Percentiles rank a stretch among this genome's conserved stretches.
Conservation (phyloP, 345 rosid species). For the Clarkia xantiana region DNA sequence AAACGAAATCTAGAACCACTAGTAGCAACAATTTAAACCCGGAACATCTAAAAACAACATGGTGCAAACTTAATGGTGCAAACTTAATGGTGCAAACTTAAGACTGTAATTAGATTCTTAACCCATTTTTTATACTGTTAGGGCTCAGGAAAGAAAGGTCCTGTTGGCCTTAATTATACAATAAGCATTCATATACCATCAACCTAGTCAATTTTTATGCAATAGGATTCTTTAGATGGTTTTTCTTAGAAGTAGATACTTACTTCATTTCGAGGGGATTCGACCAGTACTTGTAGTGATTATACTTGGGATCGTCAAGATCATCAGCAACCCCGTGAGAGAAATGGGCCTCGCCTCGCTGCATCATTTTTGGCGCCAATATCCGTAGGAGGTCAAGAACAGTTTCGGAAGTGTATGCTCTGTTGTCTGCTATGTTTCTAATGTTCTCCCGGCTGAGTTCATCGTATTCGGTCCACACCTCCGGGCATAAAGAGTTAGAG, state of each 20-base stretch:
- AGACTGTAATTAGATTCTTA: too few species aligned
- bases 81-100: too few species aligned
- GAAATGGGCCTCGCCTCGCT: slow-evolving; percentile 53
- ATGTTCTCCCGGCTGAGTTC: slow-evolving; percentile 39
- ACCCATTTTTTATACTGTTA: too few species aligned
- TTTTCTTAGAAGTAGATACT: not conserved
- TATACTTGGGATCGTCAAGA: slow-evolving; percentile 48
- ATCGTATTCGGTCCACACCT: slow-evolving; percentile 48
- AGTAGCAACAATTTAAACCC: too few species aligned
- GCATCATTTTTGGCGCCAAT: slow-evolving; percentile 59
- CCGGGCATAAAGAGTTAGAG: slow-evolving; percentile 23
- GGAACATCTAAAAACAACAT: too few species aligned
- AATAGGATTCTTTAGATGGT: too few species aligned
- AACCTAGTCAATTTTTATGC: too few species aligned
- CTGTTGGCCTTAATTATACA: too few species aligned
- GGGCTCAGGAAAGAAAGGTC: too few species aligned
- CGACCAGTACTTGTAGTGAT: slow-evolving; percentile 57
- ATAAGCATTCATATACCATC: too few species aligned
- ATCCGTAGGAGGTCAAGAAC: slow-evolving; percentile 37
- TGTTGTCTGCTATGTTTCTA: slow-evolving; percentile 27
- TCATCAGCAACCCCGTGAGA: slow-evolving; percentile 63
- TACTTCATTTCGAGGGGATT: slow-evolving; percentile 69
- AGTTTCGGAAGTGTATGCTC: slow-evolving; percentile 37
- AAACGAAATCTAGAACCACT: too few species aligned
- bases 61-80: too few species aligned